Conservation (phyloP, 1,139 yeast species). For the Lodderomyces oxycetoniae region DNA sequence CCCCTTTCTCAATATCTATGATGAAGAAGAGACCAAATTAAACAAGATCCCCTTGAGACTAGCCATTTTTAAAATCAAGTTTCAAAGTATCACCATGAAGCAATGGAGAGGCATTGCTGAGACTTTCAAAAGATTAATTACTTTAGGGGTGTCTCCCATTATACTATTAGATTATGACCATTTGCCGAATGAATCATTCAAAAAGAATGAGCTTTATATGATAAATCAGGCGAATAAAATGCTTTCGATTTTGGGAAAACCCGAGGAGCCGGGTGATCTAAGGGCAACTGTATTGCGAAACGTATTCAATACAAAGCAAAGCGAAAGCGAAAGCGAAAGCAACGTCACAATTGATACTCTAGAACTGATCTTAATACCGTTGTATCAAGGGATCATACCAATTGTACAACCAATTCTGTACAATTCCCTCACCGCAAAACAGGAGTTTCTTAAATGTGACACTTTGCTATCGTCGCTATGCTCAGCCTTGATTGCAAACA, state of each 20-base stretch:
- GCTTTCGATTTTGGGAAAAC: conserved; percentile 22
- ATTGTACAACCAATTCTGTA: conserved; percentile 57
- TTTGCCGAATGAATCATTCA: conserved; percentile 24
- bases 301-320: conserved; percentile 21
- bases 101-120: conserved; percentile 44
- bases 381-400: conserved; percentile 51
- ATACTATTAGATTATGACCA: conserved; percentile 35
- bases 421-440: conserved; percentile 28
- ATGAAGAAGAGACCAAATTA: conserved; percentile 26
- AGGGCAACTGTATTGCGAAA: conserved; percentile 28
- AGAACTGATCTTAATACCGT: conserved; percentile 36
- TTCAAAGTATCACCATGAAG: conserved; percentile 26
- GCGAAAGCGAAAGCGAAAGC: conserved; percentile 5
- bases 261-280: conserved; percentile 23
- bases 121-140: conserved; percentile 45
- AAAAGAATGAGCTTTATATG: conserved; percentile 30
- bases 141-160: conserved; percentile 44
- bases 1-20: conserved; percentile 33
- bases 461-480: conserved; percentile 26
- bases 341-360: conserved; percentile 21
- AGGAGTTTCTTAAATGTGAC: conserved; percentile 33
- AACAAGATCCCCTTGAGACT: conserved; percentile 43
- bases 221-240: conserved; percentile 32
- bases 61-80: conserved; percentile 48
- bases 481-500: conserved; percentile 21